Percentiles rank a stretch among this genome's conserved stretches.
Evolutionary conservation across 148 eudicot genomes (phyloP).

Genomic region (Heliamphora exappendiculata): DNA sequence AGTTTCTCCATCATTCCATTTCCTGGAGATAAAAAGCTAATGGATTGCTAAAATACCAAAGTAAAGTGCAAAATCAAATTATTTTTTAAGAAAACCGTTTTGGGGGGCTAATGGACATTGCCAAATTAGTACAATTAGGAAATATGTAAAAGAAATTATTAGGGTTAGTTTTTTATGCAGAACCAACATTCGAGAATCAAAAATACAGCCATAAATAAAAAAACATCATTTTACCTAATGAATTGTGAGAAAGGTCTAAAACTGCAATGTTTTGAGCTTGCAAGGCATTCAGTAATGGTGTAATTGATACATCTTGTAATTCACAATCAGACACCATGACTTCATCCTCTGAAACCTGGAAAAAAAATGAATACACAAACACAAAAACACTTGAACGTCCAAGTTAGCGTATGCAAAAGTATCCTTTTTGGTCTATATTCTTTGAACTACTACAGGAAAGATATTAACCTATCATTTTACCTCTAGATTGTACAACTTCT

Average conservation of each 20-base stretch:
- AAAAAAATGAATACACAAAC: constrained; percentile 1
- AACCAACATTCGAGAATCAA: neutral
- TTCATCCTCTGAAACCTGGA: constrained; percentile 89
- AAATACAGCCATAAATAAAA: neutral
- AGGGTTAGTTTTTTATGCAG: neutral
- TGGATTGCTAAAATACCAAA: constrained; percentile 1
- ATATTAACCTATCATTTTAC: constrained; percentile 21
- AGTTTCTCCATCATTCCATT: constrained; percentile 80
- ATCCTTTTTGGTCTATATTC: no score
- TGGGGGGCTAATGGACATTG: neutral
- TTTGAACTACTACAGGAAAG: neutral
- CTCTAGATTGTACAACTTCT: constrained; percentile 68
- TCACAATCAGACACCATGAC: constrained; percentile 70
- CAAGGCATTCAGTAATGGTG: constrained; percentile 77
- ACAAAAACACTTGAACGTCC: neutral
- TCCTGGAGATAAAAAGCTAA: constrained; percentile 41
- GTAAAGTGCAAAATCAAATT: neutral
- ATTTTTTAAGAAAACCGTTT: neutral
- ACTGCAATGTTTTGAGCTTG: constrained; percentile 63
- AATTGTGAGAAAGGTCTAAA: constrained; percentile 84
- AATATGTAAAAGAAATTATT: neutral
- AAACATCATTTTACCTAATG: constrained; percentile 49
- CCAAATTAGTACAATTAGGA: neutral
- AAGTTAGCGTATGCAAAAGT: no score
- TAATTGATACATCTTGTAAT: constrained; percentile 70